Evolutionary conservation across 2,329 filamentous ascomycete species (phyloP), one percentile per base, ranked within the genome.

Genomic region (Epichloe scottii): DNA sequence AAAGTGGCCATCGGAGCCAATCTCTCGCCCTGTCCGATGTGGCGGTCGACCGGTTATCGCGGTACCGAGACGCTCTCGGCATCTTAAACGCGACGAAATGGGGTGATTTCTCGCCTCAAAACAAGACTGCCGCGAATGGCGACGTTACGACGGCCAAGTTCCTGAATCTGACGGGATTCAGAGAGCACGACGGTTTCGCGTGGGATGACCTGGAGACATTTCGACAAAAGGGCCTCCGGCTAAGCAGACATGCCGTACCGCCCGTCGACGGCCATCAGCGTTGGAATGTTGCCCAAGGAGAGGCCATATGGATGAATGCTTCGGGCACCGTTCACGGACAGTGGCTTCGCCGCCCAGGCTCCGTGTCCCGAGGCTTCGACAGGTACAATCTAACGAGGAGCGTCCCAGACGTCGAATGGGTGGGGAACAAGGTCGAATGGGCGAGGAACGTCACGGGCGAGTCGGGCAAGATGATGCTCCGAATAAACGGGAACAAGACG

Each of bases 391-490:
- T 86, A 43, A 83, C 79, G 34, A 75, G 75, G 12, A 80, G 86
- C 54, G 76, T 79, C 12, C 80, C 83, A 1, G 76, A 72, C 12
- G 75, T 85, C 54, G 77, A 81, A 42, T 95, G 89, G 73, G 75
- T 79, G 21, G 72, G 62, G 30, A 65, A 66, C 50, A 74, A 76
- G 42, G 68, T 71, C 30, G 76, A 81, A 14, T 95, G 87, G 77
- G 79, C 79, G 26, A 79, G 87, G 55, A 96, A 96, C 65, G 74
- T 95, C 53, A 95, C 89, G 0, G 87, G 88, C 1, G 62, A 66
- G 2, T 74, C 79, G 46, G 88, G 88, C 14, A 81, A 77, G 54
- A 76, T 95, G 54, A 75, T 83, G 54, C 63, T 95, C 52, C 78
- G 83, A 14, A 57, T 71, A 50, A 70, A 94, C 44, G 78, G 79